Evolutionary conservation across 2,329 filamentous ascomycete species (phyloP).

Genomic region (Verticillium nubilum): DNA sequence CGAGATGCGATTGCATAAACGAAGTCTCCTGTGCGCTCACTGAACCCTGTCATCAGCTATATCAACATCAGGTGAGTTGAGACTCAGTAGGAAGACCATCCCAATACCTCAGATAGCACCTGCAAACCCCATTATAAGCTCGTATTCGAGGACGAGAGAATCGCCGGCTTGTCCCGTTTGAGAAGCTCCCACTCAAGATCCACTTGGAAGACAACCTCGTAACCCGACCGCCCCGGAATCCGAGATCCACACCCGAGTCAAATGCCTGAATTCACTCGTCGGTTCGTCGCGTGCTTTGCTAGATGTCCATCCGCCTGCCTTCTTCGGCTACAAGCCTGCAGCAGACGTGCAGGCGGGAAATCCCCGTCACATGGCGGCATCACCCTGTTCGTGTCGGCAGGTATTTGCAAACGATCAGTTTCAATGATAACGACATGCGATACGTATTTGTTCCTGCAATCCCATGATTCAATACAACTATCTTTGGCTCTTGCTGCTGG

Average conservation of each 20-base stretch:
- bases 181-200: background rate
- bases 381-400: no score
- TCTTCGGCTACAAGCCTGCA: background rate
- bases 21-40: no score
- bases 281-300: background rate
- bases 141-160: background rate
- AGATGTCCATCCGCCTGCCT: background rate
- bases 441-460: conserved; percentile 35
- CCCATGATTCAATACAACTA: no score
- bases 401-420: no score
- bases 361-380: background rate
- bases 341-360: background rate
- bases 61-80: no score
- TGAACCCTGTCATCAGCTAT: no score
- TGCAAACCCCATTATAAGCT: background rate
- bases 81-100: background rate
- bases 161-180: background rate
- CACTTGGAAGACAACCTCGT: background rate
- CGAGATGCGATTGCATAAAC: no score
- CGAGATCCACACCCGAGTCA: background rate
- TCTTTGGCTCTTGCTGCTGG: no score
- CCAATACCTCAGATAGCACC: background rate
- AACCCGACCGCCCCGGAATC: background rate
- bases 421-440: no score
- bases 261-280: background rate